phyloP scores from a whole-genome alignment of 1,284 basidiomycete species.

The Pascua guehoae region DNA sequence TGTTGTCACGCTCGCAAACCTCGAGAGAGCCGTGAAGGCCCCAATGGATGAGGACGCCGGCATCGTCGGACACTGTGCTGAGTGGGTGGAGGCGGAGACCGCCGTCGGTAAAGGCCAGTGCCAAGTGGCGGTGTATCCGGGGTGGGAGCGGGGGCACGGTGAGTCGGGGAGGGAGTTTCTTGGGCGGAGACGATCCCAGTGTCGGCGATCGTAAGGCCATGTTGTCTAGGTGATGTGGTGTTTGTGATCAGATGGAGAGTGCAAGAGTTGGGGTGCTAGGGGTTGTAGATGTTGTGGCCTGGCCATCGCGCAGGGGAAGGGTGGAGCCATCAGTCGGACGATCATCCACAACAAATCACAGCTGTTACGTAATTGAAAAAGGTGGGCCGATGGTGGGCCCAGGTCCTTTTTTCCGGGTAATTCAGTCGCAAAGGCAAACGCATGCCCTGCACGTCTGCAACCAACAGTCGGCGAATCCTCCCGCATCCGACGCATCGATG shows the following conservation, averaged over 20 bases:
- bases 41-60: conserved; percentile 34
- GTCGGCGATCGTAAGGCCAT: background rate
- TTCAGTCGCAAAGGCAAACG: too few relatives aligned
- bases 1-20: conserved; percentile 7
- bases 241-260: background rate
- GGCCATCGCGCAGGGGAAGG: too few relatives aligned
- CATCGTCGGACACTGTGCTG: conserved; percentile 3
- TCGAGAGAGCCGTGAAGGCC: conserved; percentile 40
- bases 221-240: conserved; percentile 1
- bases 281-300: too few relatives aligned
- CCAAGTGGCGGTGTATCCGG: conserved; percentile 35
- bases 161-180: conserved; percentile 36
- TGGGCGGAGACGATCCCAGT: conserved; percentile 6
- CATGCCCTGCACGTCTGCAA: too few relatives aligned
- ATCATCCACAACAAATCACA: too few relatives aligned
- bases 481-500: too few relatives aligned
- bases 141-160: conserved; percentile 45
- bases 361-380: too few relatives aligned
- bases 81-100: conserved; percentile 35
- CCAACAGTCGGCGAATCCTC: too few relatives aligned
- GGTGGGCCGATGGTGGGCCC: too few relatives aligned
- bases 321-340: too few relatives aligned
- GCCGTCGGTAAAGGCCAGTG: conserved; percentile 17
- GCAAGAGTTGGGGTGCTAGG: background rate
- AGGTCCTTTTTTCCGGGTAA: too few relatives aligned